Conservation (phyloP, 805 yeast genomes). For the Wickerhamiella sergipiensis region DNA sequence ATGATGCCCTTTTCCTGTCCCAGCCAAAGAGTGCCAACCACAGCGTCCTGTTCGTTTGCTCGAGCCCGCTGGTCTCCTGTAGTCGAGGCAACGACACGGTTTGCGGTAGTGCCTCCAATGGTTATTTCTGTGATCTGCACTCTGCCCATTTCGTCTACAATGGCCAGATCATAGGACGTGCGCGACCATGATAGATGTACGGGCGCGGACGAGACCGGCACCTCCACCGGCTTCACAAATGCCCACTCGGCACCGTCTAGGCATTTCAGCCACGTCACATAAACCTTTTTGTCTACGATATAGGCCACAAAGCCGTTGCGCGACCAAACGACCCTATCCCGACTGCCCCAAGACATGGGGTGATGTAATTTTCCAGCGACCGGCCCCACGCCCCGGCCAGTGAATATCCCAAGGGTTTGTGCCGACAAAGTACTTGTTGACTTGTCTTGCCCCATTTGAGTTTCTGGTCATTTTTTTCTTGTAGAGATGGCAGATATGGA, state of each 20-base stretch:
- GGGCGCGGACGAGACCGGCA: constrained; percentile 18
- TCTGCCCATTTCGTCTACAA: constrained; percentile 60
- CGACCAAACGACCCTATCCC: constrained; percentile 15
- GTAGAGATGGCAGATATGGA: neutral
- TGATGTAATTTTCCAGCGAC: neutral
- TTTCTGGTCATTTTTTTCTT: too few relatives aligned
- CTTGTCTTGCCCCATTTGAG: neutral
- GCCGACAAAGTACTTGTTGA: neutral
- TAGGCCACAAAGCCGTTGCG: constrained; percentile 70
- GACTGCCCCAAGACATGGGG: neutral
- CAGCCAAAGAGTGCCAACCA: constrained; percentile 57
- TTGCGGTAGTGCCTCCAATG: neutral
- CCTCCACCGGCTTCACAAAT: constrained; percentile 42
- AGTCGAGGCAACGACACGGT: constrained; percentile 13
- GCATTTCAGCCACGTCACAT: constrained; percentile 57
- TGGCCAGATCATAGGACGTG: constrained; percentile 68
- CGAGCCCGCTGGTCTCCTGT: constrained; percentile 18
- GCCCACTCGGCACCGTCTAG: constrained; percentile 70
- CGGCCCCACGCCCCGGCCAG: neutral
- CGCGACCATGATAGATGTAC: constrained; percentile 58
- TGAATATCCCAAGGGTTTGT: neutral
- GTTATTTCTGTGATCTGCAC: constrained; percentile 34
- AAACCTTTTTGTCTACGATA: constrained; percentile 29
- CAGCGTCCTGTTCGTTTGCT: constrained; percentile 18
- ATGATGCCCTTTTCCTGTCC: constrained; percentile 50